Conservation (phyloP, 768 basidiomycete species). For the Agaricus subrufescens region DNA sequence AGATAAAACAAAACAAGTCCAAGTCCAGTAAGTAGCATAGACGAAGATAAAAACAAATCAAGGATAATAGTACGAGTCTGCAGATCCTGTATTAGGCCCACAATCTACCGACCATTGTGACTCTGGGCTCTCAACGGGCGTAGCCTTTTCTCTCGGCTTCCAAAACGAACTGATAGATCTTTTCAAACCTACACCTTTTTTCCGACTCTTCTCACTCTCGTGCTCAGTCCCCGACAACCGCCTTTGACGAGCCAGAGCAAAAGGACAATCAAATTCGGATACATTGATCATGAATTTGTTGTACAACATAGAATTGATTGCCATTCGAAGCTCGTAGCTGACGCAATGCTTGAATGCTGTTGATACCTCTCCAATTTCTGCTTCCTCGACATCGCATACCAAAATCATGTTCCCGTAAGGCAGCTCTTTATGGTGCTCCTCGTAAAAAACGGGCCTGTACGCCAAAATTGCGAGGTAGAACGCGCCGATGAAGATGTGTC, state of each 20-base stretch:
- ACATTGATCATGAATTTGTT: background rate
- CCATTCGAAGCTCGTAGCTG: background rate
- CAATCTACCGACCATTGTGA: too few relatives aligned
- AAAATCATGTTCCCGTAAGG: background rate
- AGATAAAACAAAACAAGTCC: too few relatives aligned
- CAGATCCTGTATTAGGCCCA: too few relatives aligned
- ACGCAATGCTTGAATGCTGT: background rate
- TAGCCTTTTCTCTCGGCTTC: background rate
- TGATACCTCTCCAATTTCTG: background rate
- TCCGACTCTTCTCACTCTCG: background rate
- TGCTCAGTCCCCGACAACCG: background rate
- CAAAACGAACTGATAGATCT: background rate
- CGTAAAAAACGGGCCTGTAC: background rate
- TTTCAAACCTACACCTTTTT: background rate
- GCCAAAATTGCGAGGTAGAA: background rate
- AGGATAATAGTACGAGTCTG: too few relatives aligned
- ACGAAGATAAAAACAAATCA: too few relatives aligned
- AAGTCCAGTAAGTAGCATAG: too few relatives aligned
- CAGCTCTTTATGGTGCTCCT: background rate
- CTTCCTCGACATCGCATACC: background rate
- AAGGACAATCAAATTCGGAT: background rate
- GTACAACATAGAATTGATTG: background rate
- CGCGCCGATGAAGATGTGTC: background rate
- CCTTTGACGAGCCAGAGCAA: background rate
- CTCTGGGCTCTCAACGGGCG: too few relatives aligned